A percentile compares a stretch with the other conserved stretches of the same genome.
These are phyloP conservation scores for Groenewaldozyma salmanticensis DNA, from an alignment of 805 yeast genomes.

Conservation along the genomic window DNA sequence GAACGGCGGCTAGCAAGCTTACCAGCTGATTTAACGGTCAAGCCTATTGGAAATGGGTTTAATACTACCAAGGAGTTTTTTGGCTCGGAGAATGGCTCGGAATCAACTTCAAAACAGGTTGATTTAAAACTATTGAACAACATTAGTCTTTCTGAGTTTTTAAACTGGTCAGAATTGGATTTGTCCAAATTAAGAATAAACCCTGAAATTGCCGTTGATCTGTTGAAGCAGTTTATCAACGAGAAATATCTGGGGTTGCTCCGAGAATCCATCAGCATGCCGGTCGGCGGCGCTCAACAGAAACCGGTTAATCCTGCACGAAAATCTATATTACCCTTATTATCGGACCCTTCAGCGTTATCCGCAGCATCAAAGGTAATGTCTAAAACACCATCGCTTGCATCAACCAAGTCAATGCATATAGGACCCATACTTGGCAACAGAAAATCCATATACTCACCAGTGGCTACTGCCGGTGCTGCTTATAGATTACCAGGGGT, in stretches of 20 bases:
- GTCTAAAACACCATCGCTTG: not conserved
- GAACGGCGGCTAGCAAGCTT: not conserved
- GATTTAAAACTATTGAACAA: too few relatives aligned
- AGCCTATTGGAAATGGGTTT: not conserved
- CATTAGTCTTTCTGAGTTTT: not conserved
- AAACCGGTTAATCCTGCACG: too few relatives aligned
- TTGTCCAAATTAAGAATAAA: not conserved
- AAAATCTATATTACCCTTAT: not conserved
- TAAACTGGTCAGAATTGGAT: not conserved
- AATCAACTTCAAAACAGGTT: not conserved
- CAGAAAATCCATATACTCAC: not conserved
- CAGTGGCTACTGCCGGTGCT: slow-evolving; percentile 3
- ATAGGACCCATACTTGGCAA: not conserved
- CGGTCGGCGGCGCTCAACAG: not conserved
- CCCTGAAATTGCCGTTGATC: not conserved
- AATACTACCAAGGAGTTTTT: not conserved
- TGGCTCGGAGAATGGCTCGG: not conserved
- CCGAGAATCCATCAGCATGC: too few relatives aligned
- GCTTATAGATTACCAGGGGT: slow-evolving; percentile 2
- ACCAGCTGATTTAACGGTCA: not conserved
- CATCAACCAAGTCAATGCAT: too few relatives aligned
- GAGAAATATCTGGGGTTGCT: too few relatives aligned
- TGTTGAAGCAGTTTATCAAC: not conserved
- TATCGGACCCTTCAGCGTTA: not conserved
- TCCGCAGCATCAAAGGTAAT: not conserved